A percentile compares a stretch with the other conserved stretches of the same genome.
These are phyloP conservation scores for Cinchona pubescens DNA, from an alignment of 257 asterid species.

Conservation along the genomic window DNA sequence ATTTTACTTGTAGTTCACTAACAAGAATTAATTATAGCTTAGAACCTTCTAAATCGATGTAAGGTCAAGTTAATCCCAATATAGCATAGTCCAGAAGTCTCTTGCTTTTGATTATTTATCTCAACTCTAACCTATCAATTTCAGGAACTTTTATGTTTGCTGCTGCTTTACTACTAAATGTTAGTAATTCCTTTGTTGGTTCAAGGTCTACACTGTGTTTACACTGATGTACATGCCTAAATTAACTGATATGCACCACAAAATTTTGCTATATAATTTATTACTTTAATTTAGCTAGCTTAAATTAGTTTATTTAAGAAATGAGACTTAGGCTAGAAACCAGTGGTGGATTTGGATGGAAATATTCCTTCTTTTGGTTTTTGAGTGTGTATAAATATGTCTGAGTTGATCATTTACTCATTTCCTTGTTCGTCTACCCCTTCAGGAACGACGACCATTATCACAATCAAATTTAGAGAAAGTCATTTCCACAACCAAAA, in stretches of 20 bases:
- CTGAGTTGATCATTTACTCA: background rate
- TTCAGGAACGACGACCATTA: conserved; percentile 70
- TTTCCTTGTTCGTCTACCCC: background rate
- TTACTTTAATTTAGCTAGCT: background rate
- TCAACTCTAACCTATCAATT: background rate
- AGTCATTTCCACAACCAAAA: conserved; percentile 50
- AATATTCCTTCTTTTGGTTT: background rate
- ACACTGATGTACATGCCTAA: background rate
- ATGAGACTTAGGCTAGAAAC: background rate
- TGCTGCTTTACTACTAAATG: background rate
- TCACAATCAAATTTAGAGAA: conserved; percentile 60
- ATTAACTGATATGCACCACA: background rate
- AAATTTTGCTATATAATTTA: no score
- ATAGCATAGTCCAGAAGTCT: background rate
- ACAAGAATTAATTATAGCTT: background rate
- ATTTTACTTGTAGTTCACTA: background rate
- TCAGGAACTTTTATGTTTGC: background rate
- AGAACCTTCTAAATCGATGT: background rate
- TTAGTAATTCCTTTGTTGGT: background rate
- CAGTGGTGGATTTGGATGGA: background rate
- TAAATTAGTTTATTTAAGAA: background rate
- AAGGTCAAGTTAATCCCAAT: background rate
- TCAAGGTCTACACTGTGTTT: background rate
- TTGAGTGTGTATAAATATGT: background rate
- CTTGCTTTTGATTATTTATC: background rate